Percentiles rank a stretch among this genome's conserved stretches.
phyloP scores from a whole-genome alignment of 2,329 filamentous ascomycete species.

The Aureobasidium sp. region DNA sequence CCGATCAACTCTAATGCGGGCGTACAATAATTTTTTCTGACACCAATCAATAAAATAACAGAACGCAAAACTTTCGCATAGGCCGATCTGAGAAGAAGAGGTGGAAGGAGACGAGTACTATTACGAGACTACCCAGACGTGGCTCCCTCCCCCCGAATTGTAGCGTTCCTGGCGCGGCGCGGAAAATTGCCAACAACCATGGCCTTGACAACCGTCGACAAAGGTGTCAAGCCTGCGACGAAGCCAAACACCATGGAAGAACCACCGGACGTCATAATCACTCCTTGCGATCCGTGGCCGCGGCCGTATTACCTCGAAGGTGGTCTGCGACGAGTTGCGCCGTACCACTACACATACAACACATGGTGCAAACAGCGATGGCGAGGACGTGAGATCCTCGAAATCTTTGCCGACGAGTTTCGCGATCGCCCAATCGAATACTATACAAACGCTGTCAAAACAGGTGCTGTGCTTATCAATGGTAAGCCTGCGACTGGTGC shows the following conservation, averaged over 20 bases:
- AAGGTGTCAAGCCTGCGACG: slow-evolving; percentile 13
- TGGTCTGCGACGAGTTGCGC: slow-evolving; percentile 72
- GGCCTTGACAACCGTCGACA: slow-evolving; percentile 35
- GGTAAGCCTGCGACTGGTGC: slow-evolving; percentile 59
- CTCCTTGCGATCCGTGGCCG: slow-evolving; percentile 53
- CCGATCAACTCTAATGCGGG: background rate
- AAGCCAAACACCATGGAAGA: slow-evolving; percentile 31
- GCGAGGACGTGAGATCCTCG: slow-evolving; percentile 71
- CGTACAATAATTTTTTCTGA: background rate
- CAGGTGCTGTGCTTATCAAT: slow-evolving; percentile 73
- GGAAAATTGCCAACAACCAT: slow-evolving; percentile 37
- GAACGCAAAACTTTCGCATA: no score
- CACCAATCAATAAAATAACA: background rate
- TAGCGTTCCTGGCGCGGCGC: slow-evolving; percentile 46
- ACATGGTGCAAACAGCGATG: slow-evolving; percentile 92
- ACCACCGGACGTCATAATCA: slow-evolving; percentile 44
- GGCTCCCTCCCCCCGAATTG: slow-evolving; percentile 46
- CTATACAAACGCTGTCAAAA: slow-evolving; percentile 75
- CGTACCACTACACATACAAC: slow-evolving; percentile 92
- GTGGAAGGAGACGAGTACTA: background rate
- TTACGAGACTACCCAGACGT: slow-evolving; percentile 20
- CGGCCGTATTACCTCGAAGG: slow-evolving; percentile 76
- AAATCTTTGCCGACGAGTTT: slow-evolving; percentile 89
- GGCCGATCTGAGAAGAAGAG: background rate
- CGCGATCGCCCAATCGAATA: slow-evolving; percentile 80